phyloP scores from a whole-genome alignment of 2,329 filamentous ascomycete species.

The Exophiala sp. region DNA sequence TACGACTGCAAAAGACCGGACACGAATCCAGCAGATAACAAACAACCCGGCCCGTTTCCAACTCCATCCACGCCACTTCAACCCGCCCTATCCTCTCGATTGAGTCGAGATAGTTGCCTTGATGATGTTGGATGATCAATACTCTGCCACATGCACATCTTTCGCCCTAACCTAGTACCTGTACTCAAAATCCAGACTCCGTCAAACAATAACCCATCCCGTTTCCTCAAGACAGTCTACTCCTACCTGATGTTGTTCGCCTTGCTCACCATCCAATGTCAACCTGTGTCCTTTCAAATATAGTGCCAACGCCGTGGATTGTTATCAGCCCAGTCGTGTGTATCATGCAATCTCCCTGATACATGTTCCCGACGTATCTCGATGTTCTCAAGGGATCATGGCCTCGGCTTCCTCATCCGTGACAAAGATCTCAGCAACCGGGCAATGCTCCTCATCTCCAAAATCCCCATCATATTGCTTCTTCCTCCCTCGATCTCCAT shows the following conservation, averaged over 20 bases:
- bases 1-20: not conserved
- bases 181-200: not conserved
- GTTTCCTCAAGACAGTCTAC: not conserved
- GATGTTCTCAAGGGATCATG: constrained; percentile 20
- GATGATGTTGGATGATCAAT: not conserved
- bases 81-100: not conserved
- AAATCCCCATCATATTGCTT: constrained; percentile 28
- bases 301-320: not conserved
- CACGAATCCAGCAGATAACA: not conserved
- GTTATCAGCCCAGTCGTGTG: not conserved
- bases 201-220: not conserved
- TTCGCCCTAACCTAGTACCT: not conserved
- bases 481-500: constrained; percentile 24
- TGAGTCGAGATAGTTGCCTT: constrained; percentile 1
- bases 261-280: not conserved
- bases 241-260: not conserved
- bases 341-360: not conserved
- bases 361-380: not conserved
- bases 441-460: constrained; percentile 28
- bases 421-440: constrained; percentile 29
- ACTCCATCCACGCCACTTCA: not conserved
- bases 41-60: not conserved
- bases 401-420: constrained; percentile 29
- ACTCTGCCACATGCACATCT: not conserved
- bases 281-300: not conserved